Percentiles rank a stretch among this genome's conserved stretches.
Conservation (phyloP, 2,329 filamentous ascomycete genomes). For the Sphaerulina vaccinii region DNA sequence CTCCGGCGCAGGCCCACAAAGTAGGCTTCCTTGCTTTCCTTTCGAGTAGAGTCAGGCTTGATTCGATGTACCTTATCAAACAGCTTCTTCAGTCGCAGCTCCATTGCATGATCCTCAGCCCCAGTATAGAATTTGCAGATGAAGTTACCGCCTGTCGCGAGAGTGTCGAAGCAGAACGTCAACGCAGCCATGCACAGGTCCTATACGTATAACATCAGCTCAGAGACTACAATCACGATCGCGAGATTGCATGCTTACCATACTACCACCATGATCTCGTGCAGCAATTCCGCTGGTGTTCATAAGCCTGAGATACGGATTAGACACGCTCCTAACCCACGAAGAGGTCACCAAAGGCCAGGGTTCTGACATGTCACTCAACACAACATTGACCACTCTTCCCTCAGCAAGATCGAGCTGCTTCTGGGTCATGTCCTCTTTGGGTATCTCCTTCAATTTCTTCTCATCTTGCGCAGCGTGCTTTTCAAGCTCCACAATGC, state of each 20-base stretch:
- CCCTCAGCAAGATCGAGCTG: slow-evolving; percentile 38
- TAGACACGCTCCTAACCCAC: slow-evolving; percentile 86
- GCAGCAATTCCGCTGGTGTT: slow-evolving; percentile 90
- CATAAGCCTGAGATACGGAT: slow-evolving; percentile 98
- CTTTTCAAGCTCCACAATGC: slow-evolving; percentile 67
- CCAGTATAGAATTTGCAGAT: slow-evolving; percentile 98
- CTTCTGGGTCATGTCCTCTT: slow-evolving; percentile 26
- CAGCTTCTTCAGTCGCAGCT: slow-evolving; percentile 69
- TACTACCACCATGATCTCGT: slow-evolving; percentile 87
- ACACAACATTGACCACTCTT: slow-evolving; percentile 79
- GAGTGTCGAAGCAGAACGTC: slow-evolving; percentile 78
- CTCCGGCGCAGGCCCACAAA: slow-evolving; percentile 78
- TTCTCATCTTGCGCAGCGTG: slow-evolving; percentile 35
- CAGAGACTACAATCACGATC: background rate
- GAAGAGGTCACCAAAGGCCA: slow-evolving; percentile 79
- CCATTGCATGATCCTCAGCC: slow-evolving; percentile 75
- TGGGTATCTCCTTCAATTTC: slow-evolving; percentile 9
- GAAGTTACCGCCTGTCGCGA: slow-evolving; percentile 81
- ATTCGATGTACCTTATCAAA: slow-evolving; percentile 80
- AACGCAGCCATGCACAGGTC: slow-evolving; percentile 87
- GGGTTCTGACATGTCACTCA: slow-evolving; percentile 99
- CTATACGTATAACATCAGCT: slow-evolving; percentile 47
- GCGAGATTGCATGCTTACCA: slow-evolving; percentile 61
- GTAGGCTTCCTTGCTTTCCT: slow-evolving; percentile 71
- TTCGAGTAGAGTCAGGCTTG: slow-evolving; percentile 88